phyloP scores from a whole-genome alignment of 2,329 filamentous ascomycete species.

The Pyrenochaeta sp. region DNA sequence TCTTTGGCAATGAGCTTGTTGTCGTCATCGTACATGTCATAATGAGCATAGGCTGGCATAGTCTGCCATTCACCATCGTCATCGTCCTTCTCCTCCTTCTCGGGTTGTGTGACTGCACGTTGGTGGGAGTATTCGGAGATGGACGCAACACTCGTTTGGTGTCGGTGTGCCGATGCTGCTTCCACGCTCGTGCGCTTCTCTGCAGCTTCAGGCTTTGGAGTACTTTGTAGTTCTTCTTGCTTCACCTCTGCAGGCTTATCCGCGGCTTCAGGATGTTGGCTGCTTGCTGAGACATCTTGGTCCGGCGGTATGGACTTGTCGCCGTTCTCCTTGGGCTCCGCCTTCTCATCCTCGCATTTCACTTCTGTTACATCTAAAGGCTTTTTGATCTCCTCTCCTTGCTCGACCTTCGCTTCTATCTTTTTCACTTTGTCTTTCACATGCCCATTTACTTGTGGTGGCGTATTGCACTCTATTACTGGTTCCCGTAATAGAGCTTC shows the following conservation, averaged over 20 bases:
- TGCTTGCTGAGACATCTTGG: not conserved
- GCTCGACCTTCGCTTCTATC: constrained; percentile 16
- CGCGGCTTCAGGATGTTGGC: constrained; percentile 4
- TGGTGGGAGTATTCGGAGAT: constrained; percentile 94
- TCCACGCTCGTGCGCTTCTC: constrained; percentile 19
- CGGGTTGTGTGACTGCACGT: constrained; percentile 67
- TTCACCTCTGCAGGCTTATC: constrained; percentile 5
- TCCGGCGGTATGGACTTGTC: not conserved
- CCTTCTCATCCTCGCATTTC: too few species aligned
- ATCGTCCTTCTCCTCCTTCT: constrained; percentile 58
- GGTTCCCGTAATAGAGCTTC: constrained; percentile 9
- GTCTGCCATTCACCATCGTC: constrained; percentile 87
- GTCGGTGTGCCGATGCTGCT: constrained; percentile 11
- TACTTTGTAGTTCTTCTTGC: not conserved
- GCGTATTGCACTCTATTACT: constrained; percentile 16
- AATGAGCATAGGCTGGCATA: constrained; percentile 92
- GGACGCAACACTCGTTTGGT: constrained; percentile 20
- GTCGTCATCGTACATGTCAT: constrained; percentile 96
- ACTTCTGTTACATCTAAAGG: too few species aligned
- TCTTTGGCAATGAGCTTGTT: constrained; percentile 86
- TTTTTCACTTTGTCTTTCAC: constrained; percentile 14
- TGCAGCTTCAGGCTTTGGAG: constrained; percentile 3
- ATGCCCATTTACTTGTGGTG: constrained; percentile 21
- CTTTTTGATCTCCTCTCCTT: constrained; percentile 11
- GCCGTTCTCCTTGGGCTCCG: not conserved